phyloP scores from a whole-genome alignment of 2,329 filamentous ascomycete genomes.

The Exophiala calicioides region DNA sequence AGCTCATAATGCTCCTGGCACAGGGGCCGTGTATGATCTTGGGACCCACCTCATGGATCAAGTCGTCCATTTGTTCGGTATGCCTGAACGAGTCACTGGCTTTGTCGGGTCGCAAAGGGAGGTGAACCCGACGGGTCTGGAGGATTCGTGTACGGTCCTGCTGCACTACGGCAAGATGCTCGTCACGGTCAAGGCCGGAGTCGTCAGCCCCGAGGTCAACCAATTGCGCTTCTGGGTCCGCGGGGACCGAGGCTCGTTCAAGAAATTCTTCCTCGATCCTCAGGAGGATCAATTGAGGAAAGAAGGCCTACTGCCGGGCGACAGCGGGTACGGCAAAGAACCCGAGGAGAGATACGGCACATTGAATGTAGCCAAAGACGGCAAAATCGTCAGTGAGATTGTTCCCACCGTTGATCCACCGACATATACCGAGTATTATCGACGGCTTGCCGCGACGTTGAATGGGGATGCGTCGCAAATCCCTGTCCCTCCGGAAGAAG shows the following conservation, averaged over 20 bases:
- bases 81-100: slow-evolving; percentile 66
- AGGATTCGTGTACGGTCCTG: slow-evolving; percentile 60
- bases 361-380: slow-evolving; percentile 59
- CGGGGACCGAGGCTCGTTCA: slow-evolving; percentile 72
- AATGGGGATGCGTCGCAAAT: slow-evolving; percentile 52
- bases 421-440: slow-evolving; percentile 71
- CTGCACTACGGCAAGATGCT: slow-evolving; percentile 64
- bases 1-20: slow-evolving; percentile 63
- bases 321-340: slow-evolving; percentile 67
- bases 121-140: slow-evolving; percentile 53
- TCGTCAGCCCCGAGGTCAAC: slow-evolving; percentile 66
- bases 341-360: slow-evolving; percentile 58
- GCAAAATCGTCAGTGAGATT: slow-evolving; percentile 50
- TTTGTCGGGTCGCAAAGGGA: slow-evolving; percentile 68
- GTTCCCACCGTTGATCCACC: slow-evolving; percentile 62
- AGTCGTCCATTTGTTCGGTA: slow-evolving; percentile 68
- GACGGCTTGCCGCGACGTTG: slow-evolving; percentile 54
- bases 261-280: slow-evolving; percentile 69
- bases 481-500: slow-evolving; percentile 56
- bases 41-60: slow-evolving; percentile 78
- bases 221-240: slow-evolving; percentile 78
- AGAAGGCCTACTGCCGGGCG: slow-evolving; percentile 61
- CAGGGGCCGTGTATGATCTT: slow-evolving; percentile 71
- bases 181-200: slow-evolving; percentile 68
- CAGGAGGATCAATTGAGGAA: slow-evolving; percentile 72